These are phyloP conservation scores for Polyplosphaeria fusca DNA, from an alignment of 495 filamentous ascomycete species.

Conservation along the genomic window DNA sequence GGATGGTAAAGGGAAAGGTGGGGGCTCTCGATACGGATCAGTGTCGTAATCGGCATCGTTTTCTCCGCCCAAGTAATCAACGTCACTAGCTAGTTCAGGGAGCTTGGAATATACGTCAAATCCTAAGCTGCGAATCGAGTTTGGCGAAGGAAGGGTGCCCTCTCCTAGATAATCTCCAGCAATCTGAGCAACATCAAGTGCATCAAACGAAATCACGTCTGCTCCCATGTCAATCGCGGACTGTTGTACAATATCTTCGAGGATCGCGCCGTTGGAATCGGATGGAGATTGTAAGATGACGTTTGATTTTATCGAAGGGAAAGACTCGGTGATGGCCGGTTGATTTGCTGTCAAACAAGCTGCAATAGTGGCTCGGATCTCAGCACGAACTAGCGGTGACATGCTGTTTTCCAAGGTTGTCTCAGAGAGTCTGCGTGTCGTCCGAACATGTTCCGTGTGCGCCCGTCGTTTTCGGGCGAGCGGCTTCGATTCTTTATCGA, in stretches of 20 bases:
- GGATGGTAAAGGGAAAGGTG: background rate
- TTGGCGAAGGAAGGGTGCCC: constrained; percentile 37
- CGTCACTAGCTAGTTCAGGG: constrained; percentile 23
- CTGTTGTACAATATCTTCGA: constrained; percentile 57
- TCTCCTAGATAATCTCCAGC: constrained; percentile 72
- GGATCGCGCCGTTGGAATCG: constrained; percentile 53
- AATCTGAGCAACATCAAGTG: constrained; percentile 76
- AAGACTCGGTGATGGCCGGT: constrained; percentile 22
- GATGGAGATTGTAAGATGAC: constrained; percentile 64
- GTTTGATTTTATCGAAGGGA: constrained; percentile 59
- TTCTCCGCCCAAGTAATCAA: constrained; percentile 32
- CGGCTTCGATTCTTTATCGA: too few species aligned
- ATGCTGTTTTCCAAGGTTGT: too few species aligned
- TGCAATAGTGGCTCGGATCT: constrained; percentile 27
- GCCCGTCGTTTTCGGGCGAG: background rate
- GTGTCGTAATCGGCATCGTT: constrained; percentile 24
- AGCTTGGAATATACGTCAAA: constrained; percentile 38
- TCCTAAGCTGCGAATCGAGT: constrained; percentile 40
- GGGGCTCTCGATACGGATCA: background rate
- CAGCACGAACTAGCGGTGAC: constrained; percentile 16
- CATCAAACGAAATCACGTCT: constrained; percentile 75
- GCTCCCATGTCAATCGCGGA: constrained; percentile 60
- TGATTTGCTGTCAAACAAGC: constrained; percentile 18
- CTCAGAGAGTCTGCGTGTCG: too few species aligned
- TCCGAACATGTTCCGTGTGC: background rate